Percentiles rank a stretch among this genome's conserved stretches.
Evolutionary conservation across 192 early-diverging fungal species (phyloP).

Genomic region (Backusella sp.): DNA sequence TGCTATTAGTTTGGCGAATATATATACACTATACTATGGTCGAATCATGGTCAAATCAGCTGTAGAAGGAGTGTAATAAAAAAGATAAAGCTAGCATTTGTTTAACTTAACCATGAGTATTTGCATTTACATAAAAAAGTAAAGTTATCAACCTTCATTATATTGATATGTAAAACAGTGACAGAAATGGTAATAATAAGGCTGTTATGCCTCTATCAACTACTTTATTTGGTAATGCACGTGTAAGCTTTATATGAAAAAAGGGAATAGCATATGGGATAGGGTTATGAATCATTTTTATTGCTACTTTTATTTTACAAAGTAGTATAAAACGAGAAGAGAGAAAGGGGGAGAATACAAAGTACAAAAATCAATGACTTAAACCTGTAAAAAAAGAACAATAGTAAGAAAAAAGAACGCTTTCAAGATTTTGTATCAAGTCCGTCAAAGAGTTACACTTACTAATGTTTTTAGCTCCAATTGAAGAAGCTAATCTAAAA

Average conservation of each 20-base stretch:
- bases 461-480: constrained; percentile 6
- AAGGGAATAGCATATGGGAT: neutral
- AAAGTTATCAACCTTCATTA: neutral
- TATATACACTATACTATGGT: no score
- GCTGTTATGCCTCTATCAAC: neutral
- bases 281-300: neutral
- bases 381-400: neutral
- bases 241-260: neutral
- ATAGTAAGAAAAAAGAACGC: neutral
- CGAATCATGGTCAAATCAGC: neutral
- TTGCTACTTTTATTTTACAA: neutral
- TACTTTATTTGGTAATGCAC: constrained; percentile 1
- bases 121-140: neutral
- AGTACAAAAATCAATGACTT: neutral
- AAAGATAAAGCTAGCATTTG: no score
- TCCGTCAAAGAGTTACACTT: constrained; percentile 8
- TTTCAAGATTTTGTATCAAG: neutral
- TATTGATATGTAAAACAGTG: neutral
- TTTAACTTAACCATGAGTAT: neutral
- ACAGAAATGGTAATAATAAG: constrained; percentile 2
- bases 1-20: no score
- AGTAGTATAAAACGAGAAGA: neutral
- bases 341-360: neutral
- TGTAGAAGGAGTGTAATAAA: no score
- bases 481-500: constrained; percentile 1